A percentile compares a stretch with the other conserved stretches of the same genome.
Conservation (phyloP, 371 early-diverging fungal species). For the Haplosporangium sp. region DNA sequence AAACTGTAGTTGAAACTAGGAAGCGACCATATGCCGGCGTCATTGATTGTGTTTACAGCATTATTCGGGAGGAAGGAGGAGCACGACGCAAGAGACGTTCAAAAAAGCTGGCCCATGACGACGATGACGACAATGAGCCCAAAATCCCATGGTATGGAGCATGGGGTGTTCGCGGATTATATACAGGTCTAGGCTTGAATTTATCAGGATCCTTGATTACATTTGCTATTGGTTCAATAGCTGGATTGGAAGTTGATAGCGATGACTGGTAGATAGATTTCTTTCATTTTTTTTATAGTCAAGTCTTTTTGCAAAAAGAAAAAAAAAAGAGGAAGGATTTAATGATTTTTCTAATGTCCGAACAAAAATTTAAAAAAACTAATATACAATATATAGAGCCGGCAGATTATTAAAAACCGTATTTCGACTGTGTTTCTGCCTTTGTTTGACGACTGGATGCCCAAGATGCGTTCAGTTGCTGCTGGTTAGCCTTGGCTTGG, state of each 20-base stretch:
- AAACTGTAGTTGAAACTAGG: constrained; percentile 78
- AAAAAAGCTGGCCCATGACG: constrained; percentile 6
- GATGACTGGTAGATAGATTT: constrained; percentile 37
- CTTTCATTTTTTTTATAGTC: not conserved
- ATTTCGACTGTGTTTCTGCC: constrained; percentile 77
- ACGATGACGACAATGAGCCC: constrained; percentile 25
- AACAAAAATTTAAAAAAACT: no score
- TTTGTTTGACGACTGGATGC: constrained; percentile 73
- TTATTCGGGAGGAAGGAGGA: constrained; percentile 88
- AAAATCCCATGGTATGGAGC: constrained; percentile 58
- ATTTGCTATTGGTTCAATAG: constrained; percentile 68
- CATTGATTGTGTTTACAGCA: constrained; percentile 81
- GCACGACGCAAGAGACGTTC: constrained; percentile 21
- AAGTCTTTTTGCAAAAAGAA: not conserved
- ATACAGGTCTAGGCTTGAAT: constrained; percentile 82
- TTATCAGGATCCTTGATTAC: constrained; percentile 69
- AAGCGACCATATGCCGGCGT: constrained; percentile 90
- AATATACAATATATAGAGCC: no score
- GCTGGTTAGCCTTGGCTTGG: constrained; percentile 77
- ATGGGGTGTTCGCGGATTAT: constrained; percentile 80
- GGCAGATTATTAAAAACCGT: constrained; percentile 61
- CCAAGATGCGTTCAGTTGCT: constrained; percentile 72
- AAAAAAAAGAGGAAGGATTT: not conserved
- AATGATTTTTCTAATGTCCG: no score
- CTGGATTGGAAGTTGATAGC: constrained; percentile 64